These are phyloP conservation scores for Xylariaceae sp. DNA, from an alignment of 2,329 filamentous ascomycete genomes.

Conservation along the genomic window DNA sequence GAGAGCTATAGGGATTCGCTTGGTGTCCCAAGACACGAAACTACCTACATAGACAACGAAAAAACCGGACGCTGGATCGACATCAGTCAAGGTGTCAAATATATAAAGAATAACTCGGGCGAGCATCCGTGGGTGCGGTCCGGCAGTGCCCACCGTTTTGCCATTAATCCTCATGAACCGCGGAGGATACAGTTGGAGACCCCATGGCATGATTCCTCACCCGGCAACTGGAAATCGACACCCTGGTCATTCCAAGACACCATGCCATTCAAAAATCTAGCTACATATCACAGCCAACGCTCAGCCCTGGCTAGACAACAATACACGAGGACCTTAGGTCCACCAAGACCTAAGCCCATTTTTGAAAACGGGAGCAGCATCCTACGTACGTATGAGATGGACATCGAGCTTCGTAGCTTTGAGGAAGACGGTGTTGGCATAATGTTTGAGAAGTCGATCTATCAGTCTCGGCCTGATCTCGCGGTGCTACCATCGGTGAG, in stretches of 20 bases:
- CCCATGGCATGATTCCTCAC: slow-evolving; percentile 15
- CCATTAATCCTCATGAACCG: slow-evolving; percentile 15
- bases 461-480: slow-evolving; percentile 24
- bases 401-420: slow-evolving; percentile 49
- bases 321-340: neutral
- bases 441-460: slow-evolving; percentile 37
- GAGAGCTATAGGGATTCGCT: slow-evolving; percentile 35
- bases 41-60: slow-evolving; percentile 15
- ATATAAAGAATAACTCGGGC: slow-evolving; percentile 31
- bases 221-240: neutral
- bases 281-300: neutral
- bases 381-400: slow-evolving; percentile 52
- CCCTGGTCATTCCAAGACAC: neutral
- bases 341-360: slow-evolving; percentile 2
- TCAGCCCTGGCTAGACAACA: no score
- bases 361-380: slow-evolving; percentile 36
- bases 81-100: slow-evolving; percentile 23
- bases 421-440: slow-evolving; percentile 34
- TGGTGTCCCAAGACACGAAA: slow-evolving; percentile 33
- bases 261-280: neutral
- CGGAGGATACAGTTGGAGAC: slow-evolving; percentile 6
- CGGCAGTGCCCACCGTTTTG: slow-evolving; percentile 15
- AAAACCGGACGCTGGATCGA: slow-evolving; percentile 33
- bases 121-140: slow-evolving; percentile 33
- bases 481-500: slow-evolving; percentile 38